Base-by-base conservation (phyloP, 768 basidiomycete species). In the Russula griseocarnosa region DNA sequence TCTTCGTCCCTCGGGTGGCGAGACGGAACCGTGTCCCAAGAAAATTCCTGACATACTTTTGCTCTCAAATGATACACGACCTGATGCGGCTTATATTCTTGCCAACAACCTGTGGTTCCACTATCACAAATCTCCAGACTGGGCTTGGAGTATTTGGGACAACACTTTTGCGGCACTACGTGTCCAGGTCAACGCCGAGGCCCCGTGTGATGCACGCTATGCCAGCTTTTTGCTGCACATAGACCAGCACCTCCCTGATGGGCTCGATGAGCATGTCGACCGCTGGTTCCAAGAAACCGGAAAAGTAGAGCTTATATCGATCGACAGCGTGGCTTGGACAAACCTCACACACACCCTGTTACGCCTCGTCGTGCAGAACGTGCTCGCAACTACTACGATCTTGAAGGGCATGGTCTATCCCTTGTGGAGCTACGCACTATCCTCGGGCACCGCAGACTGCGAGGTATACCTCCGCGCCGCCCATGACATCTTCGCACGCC, bases 81-180 rank as follows among this genome's bases (percentile, higher is more conserved):
- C 77, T 0, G 84, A 86, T 62, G 88, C 85, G 6, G 82, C 88
- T 2, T 85, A 85, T 0, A 80, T 82, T 53, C 82, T 93, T 24
- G 90, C 90, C 0, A 88, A 87, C 68, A 81, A 82, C 52, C 77
- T 93, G 16, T 93, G 91, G 91, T 88, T 89, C 73, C 88, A 89
- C 71, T 92, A 92, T 69, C 84, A 87, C 49, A 83, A 82, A 18
- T 83, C 88, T 0, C 70, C 74, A 16, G 83, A 90, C 68, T 92
- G 90, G 89, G 89, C 82, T 2, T 87, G 84, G 84, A 87, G 86
- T 69, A 87, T 88, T 22, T 92, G 90, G 90, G 89, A 92, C 71
- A 92, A 89, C 69, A 84, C 86, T 1, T 79, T 93, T 50, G 83
- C 87, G 7, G 86, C 86, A 57, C 76, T 93, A 50, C 87, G 86